Evolutionary conservation across 495 filamentous ascomycete genomes (phyloP).

Genomic region (Talaromyces stipitatus): DNA sequence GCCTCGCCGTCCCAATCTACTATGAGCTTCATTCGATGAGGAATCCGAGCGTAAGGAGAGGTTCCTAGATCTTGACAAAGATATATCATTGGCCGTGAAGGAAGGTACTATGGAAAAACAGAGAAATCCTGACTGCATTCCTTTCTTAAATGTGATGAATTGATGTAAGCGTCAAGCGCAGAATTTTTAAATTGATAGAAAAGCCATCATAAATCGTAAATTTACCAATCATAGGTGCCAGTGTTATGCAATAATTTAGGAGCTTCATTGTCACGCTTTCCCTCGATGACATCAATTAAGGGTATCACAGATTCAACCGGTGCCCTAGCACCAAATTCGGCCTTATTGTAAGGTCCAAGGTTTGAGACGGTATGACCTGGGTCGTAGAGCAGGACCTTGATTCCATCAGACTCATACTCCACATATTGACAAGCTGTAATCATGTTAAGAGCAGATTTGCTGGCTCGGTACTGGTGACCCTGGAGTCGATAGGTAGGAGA

Average conservation of each 20-base stretch:
- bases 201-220: not conserved
- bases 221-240: not conserved
- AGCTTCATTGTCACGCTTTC: constrained; percentile 12
- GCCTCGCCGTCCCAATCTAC: too few relatives aligned
- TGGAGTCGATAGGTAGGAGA: constrained; percentile 10
- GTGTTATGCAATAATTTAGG: constrained; percentile 11
- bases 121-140: too few relatives aligned
- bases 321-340: constrained; percentile 13
- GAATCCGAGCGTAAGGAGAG: too few relatives aligned
- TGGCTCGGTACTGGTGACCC: constrained; percentile 16
- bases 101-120: too few relatives aligned
- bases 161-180: too few relatives aligned
- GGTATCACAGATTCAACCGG: constrained; percentile 10
- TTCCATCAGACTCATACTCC: constrained; percentile 9
- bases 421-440: constrained; percentile 14
- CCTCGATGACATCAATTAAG: constrained; percentile 14
- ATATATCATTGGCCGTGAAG: too few relatives aligned
- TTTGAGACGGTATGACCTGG: constrained; percentile 18
- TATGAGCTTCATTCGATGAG: too few relatives aligned
- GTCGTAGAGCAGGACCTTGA: constrained; percentile 18
- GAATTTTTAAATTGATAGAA: not conserved
- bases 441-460: constrained; percentile 32
- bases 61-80: too few relatives aligned
- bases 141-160: not conserved
- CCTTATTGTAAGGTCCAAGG: constrained; percentile 16